A percentile compares a stretch with the other conserved stretches of the same genome.
Evolutionary conservation across 306 rosid species (phyloP).

Genomic region (Acacia melanoxylon): DNA sequence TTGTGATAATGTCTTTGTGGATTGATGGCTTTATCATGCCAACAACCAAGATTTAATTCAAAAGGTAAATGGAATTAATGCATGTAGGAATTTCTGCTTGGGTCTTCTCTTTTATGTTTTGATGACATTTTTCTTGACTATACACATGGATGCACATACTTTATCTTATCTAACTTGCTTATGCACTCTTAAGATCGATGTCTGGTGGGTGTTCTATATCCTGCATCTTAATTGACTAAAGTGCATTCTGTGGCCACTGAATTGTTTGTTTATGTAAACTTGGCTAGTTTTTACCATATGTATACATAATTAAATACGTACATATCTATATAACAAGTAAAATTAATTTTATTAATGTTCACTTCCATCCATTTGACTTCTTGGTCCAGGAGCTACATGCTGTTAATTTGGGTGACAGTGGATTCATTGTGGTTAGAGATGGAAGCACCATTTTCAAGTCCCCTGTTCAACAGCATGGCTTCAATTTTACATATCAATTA

Average conservation of each 20-base stretch:
- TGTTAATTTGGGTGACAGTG: conserved; percentile 94
- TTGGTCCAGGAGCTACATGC: conserved; percentile 78
- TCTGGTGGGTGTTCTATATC: background rate
- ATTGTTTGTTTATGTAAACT: background rate
- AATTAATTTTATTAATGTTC: background rate
- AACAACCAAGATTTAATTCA: background rate
- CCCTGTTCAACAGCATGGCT: conserved; percentile 81
- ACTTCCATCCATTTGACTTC: conserved; percentile 25
- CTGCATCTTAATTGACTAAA: conserved; percentile 19
- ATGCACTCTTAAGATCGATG: background rate
- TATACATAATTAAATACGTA: background rate
- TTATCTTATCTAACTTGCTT: conserved; percentile 1
- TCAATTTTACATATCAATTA: conserved; percentile 87
- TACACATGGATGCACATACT: background rate
- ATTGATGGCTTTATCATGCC: conserved; percentile 1
- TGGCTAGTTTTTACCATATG: background rate
- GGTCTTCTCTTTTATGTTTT: background rate
- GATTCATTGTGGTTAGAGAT: conserved; percentile 85
- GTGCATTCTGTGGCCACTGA: conserved; percentile 11
- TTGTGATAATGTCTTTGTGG: background rate
- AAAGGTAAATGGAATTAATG: background rate
- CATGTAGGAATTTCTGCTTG: background rate
- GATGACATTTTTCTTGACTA: background rate
- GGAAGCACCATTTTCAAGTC: conserved; percentile 81
- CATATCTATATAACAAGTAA: background rate